Conservation (phyloP, 192 early-diverging fungal species). For the Coemansia sp. region DNA sequence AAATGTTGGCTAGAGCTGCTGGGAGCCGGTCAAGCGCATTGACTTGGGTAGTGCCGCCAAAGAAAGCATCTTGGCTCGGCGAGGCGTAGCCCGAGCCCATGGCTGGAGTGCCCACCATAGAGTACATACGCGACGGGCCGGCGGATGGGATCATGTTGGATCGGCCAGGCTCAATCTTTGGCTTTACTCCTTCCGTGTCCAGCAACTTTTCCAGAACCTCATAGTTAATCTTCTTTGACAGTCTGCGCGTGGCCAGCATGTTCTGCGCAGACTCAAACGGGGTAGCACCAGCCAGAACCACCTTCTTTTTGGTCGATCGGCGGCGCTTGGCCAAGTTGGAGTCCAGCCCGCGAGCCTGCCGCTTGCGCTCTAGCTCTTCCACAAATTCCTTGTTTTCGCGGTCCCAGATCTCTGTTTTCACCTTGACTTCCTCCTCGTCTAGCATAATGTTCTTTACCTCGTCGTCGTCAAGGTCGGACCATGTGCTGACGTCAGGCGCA, state of each 20-base stretch:
- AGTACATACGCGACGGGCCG: slow-evolving; percentile 46
- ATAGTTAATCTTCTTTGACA: slow-evolving; percentile 94
- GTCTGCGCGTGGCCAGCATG: slow-evolving; percentile 64
- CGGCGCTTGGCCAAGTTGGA: slow-evolving; percentile 25
- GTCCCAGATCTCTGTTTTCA: slow-evolving; percentile 84
- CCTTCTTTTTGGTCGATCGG: slow-evolving; percentile 28
- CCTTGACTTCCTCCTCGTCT: slow-evolving; percentile 70
- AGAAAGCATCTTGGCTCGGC: slow-evolving; percentile 20
- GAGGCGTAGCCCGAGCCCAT: slow-evolving; percentile 26
- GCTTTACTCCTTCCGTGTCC: slow-evolving; percentile 42
- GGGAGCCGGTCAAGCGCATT: slow-evolving; percentile 33
- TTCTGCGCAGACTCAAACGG: slow-evolving; percentile 77
- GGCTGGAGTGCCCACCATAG: slow-evolving; percentile 24
- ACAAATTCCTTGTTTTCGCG: slow-evolving; percentile 84
- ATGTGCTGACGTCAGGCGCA: slow-evolving; percentile 45
- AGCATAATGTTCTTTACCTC: slow-evolving; percentile 69
- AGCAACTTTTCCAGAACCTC: slow-evolving; percentile 71
- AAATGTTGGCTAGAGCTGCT: slow-evolving; percentile 29
- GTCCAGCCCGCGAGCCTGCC: slow-evolving; percentile 28
- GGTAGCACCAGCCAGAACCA: slow-evolving; percentile 48
- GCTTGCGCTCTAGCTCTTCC: slow-evolving; percentile 55
- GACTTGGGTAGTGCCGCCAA: slow-evolving; percentile 20
- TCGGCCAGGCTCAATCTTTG: slow-evolving; percentile 22
- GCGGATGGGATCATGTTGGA: slow-evolving; percentile 52
- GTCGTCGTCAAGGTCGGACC: slow-evolving; percentile 70